Percentiles rank a stretch among this genome's conserved stretches.
Conservation (phyloP, 371 early-diverging fungal genomes). For the Dinochytrium kinnereticum region DNA sequence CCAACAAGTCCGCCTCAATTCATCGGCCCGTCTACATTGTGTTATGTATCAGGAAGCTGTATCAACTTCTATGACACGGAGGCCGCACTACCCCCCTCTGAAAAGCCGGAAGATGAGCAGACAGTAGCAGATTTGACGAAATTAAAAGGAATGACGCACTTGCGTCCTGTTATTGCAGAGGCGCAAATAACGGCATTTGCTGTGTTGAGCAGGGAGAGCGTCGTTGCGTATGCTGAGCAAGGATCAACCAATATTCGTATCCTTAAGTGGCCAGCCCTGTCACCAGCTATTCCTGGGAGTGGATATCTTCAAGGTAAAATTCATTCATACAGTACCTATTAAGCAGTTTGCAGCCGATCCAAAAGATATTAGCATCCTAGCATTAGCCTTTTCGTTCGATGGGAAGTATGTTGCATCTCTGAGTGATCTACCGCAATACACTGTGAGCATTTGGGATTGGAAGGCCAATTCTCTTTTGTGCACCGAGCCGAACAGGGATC, state of each 20-base stretch:
- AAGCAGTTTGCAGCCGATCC: slow-evolving; percentile 18
- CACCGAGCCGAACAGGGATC: slow-evolving; percentile 27
- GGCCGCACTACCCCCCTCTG: neutral
- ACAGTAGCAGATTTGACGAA: neutral
- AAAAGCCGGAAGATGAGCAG: neutral
- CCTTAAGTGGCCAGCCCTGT: slow-evolving; percentile 49
- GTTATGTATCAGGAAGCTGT: slow-evolving; percentile 53
- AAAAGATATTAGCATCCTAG: slow-evolving; percentile 36
- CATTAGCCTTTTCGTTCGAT: slow-evolving; percentile 51
- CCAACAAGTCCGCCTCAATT: slow-evolving; percentile 36
- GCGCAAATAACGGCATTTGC: slow-evolving; percentile 53
- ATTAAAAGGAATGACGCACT: slow-evolving; percentile 3
- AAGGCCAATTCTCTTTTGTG: slow-evolving; percentile 31
- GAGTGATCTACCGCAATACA: slow-evolving; percentile 48
- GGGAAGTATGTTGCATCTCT: slow-evolving; percentile 53
- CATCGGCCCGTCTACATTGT: slow-evolving; percentile 35
- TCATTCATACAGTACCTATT: neutral
- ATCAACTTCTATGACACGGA: slow-evolving; percentile 47
- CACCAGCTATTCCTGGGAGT: slow-evolving; percentile 17
- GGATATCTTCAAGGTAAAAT: slow-evolving; percentile 33
- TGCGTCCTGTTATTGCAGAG: slow-evolving; percentile 40
- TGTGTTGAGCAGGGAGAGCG: slow-evolving; percentile 35
- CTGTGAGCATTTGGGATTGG: slow-evolving; percentile 56
- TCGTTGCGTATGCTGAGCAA: slow-evolving; percentile 51
- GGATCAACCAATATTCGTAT: slow-evolving; percentile 39